These are phyloP conservation scores for Auricularia sp. DNA, from an alignment of 768 basidiomycete genomes.

Conservation along the genomic window DNA sequence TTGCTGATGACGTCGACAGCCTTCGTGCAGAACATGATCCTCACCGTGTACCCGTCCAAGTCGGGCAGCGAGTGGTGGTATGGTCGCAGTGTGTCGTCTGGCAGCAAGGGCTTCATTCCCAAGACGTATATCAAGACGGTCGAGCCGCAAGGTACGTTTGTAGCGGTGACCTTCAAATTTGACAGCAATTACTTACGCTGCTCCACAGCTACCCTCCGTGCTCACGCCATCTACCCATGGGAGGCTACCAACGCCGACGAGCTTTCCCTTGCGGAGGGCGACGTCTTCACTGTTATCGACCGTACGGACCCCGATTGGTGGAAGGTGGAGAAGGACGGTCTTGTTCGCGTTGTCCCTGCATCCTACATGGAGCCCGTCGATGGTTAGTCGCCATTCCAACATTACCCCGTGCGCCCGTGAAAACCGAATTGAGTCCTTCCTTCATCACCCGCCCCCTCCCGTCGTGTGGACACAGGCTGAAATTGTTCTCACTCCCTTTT, in stretches of 20 bases:
- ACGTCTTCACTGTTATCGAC: slow-evolving; percentile 70
- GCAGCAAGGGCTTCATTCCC: slow-evolving; percentile 81
- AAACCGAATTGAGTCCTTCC: neutral
- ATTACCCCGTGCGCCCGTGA: neutral
- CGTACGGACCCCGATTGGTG: slow-evolving; percentile 84
- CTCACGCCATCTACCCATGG: slow-evolving; percentile 76
- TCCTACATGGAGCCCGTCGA: slow-evolving; percentile 76
- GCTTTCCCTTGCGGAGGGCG: slow-evolving; percentile 76
- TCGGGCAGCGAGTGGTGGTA: slow-evolving; percentile 89
- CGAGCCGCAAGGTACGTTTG: slow-evolving; percentile 42
- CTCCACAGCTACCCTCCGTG: slow-evolving; percentile 26
- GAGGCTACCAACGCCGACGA: slow-evolving; percentile 63
- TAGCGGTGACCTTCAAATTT: neutral
- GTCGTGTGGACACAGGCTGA: slow-evolving; percentile 59
- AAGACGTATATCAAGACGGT: slow-evolving; percentile 75
- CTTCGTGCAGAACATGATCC: slow-evolving; percentile 69
- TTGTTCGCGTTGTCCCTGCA: slow-evolving; percentile 85
- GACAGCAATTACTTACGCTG: neutral
- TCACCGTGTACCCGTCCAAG: slow-evolving; percentile 80
- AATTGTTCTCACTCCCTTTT: slow-evolving; percentile 39
- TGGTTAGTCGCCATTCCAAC: slow-evolving; percentile 62
- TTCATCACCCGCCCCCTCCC: slow-evolving; percentile 7
- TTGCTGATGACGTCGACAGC: slow-evolving; percentile 28
- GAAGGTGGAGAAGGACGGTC: slow-evolving; percentile 83
- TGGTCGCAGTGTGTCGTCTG: slow-evolving; percentile 54